Evolutionary conservation across 2,329 filamentous ascomycete genomes (phyloP).

Genomic region (Microcyclosporella mali): DNA sequence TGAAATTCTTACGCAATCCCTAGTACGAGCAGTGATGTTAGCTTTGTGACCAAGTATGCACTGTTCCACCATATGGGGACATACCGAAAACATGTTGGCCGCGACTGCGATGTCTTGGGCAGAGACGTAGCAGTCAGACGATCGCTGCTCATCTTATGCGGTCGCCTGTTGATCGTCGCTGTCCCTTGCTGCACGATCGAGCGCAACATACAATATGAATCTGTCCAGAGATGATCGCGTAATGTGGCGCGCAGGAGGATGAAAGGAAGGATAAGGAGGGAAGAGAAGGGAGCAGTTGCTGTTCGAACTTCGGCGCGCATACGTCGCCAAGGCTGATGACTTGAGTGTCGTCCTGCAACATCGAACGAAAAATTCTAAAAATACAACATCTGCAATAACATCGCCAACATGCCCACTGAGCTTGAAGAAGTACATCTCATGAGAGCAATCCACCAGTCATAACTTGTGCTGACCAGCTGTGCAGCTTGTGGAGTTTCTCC

Average conservation of each 20-base stretch:
- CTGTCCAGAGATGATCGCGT: no score
- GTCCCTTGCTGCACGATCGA: no score
- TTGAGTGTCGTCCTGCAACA: no score
- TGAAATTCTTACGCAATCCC: conserved; percentile 31
- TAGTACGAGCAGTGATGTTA: conserved; percentile 15
- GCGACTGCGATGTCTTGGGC: conserved; percentile 17
- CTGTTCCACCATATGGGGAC: no score
- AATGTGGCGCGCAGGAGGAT: no score
- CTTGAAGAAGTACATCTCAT: conserved; percentile 40
- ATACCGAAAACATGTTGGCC: conserved; percentile 13
- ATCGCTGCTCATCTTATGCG: conserved; percentile 14
- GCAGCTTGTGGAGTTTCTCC: conserved; percentile 87
- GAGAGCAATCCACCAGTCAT: background rate
- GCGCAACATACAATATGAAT: no score
- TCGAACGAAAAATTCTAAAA: no score
- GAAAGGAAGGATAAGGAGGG: no score
- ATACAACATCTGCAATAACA: background rate
- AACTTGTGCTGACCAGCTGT: background rate
- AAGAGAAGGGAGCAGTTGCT: no score
- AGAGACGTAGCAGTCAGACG: background rate
- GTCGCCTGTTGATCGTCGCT: background rate
- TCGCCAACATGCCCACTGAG: conserved; percentile 42
- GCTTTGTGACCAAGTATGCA: no score
- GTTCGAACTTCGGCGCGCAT: no score
- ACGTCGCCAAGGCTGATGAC: no score